Evolutionary conservation across 495 filamentous ascomycete genomes (phyloP).

Genomic region (Chaetomidium leptoderma): DNA sequence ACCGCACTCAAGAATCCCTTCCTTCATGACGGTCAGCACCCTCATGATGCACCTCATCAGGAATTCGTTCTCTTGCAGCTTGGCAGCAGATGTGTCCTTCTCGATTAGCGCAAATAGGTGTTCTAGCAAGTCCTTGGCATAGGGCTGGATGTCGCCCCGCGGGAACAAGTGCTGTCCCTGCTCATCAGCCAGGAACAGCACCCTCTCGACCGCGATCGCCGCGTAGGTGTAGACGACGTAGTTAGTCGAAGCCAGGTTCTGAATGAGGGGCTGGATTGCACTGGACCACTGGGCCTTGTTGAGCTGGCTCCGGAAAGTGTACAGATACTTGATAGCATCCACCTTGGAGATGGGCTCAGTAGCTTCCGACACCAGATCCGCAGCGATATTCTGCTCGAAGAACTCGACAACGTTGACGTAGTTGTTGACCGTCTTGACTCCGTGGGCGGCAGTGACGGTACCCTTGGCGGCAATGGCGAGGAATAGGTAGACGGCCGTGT

Average conservation of each 20-base stretch:
- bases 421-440: constrained; percentile 82
- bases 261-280: constrained; percentile 83
- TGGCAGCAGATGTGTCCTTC: constrained; percentile 72
- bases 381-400: constrained; percentile 83
- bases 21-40: constrained; percentile 86
- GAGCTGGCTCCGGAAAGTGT: constrained; percentile 86
- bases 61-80: constrained; percentile 98
- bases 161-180: constrained; percentile 70
- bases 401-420: constrained; percentile 84
- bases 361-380: constrained; percentile 65
- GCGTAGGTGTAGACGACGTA: constrained; percentile 98
- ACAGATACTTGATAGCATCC: constrained; percentile 95
- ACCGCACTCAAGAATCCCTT: constrained; percentile 62
- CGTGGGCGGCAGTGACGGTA: constrained; percentile 72
- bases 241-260: constrained; percentile 78
- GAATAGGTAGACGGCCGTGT: constrained; percentile 93
- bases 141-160: constrained; percentile 64
- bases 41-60: constrained; percentile 98
- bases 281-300: constrained; percentile 82
- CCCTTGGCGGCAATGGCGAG: constrained; percentile 91
- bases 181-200: constrained; percentile 72
- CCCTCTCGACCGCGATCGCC: constrained; percentile 87
- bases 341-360: constrained; percentile 87
- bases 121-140: constrained; percentile 78
- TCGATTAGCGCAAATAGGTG: constrained; percentile 92